These are phyloP conservation scores for Ophiostoma ips DNA, from an alignment of 2,329 filamentous ascomycete species.

Conservation along the genomic window DNA sequence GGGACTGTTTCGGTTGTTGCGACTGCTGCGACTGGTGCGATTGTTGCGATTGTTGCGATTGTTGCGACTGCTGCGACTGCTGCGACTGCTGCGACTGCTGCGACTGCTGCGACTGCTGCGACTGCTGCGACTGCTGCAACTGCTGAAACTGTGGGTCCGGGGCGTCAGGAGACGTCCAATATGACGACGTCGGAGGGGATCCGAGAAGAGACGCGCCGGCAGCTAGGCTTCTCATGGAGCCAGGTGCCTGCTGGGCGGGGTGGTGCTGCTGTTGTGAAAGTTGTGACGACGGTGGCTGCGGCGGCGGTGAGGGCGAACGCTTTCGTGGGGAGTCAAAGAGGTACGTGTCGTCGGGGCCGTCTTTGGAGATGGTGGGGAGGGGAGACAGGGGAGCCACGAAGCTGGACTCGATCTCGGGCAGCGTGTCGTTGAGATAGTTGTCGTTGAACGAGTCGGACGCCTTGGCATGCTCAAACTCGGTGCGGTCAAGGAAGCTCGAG, in stretches of 20 bases:
- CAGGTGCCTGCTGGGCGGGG: background rate
- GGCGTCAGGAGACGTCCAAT: too few species aligned
- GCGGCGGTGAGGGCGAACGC: constrained; percentile 6
- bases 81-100: too few species aligned
- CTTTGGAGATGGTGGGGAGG: constrained; percentile 31
- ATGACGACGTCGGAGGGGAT: background rate
- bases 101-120: too few species aligned
- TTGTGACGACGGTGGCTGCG: too few species aligned
- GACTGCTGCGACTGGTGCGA: background rate
- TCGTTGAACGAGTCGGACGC: constrained; percentile 38
- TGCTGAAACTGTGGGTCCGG: too few species aligned
- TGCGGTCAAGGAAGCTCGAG: constrained; percentile 26
- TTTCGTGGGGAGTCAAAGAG: constrained; percentile 37
- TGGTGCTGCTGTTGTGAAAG: background rate
- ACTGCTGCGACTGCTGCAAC: too few species aligned
- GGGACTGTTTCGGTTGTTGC: too few species aligned
- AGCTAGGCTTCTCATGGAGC: background rate
- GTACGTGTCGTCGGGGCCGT: constrained; percentile 44
- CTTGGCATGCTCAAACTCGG: constrained; percentile 19
- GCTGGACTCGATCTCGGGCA: constrained; percentile 53
- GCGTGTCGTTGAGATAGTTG: constrained; percentile 38
- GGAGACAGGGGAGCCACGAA: constrained; percentile 46
- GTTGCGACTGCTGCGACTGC: background rate
- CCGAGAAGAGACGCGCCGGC: background rate
- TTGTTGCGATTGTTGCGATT: background rate